Conservation (phyloP, 2,329 filamentous ascomycete genomes). For the Lojkania enalia region DNA sequence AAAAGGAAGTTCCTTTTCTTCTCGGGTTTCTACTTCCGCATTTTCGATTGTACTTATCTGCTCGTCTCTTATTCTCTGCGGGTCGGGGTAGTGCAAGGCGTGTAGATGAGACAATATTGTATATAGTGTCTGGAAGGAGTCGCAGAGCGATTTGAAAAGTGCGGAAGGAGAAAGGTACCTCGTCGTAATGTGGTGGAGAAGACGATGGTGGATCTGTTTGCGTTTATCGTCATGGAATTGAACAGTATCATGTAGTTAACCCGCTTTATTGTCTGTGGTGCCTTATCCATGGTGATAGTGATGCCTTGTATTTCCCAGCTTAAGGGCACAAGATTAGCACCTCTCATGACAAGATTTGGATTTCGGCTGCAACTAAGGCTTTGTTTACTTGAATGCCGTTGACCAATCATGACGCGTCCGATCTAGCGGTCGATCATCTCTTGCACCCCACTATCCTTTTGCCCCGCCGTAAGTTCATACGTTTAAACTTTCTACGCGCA, state of each 20-base stretch:
- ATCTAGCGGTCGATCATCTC: conserved; percentile 15
- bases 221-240: conserved; percentile 26
- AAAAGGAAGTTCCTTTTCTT: conserved; percentile 16
- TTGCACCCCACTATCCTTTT: conserved; percentile 11
- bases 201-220: conserved; percentile 29
- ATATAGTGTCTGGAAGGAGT: conserved; percentile 16
- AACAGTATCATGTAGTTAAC: conserved; percentile 20
- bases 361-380: not conserved
- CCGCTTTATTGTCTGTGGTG: too few species aligned
- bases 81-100: conserved; percentile 21
- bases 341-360: too few species aligned
- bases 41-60: conserved; percentile 28
- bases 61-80: conserved; percentile 32
- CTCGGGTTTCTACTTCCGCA: conserved; percentile 11
- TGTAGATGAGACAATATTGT: conserved; percentile 23
- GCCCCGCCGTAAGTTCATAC: conserved; percentile 17
- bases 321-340: too few species aligned
- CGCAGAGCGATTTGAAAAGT: conserved; percentile 24
- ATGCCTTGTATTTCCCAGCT: too few species aligned
- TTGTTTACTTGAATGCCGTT: not conserved
- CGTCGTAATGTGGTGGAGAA: conserved; percentile 30
- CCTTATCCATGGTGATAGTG: too few species aligned
- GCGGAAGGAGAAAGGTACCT: conserved; percentile 23
- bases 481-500: too few species aligned
- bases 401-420: conserved; percentile 16